phyloP scores from a whole-genome alignment of 257 asterid species.

The Solanum habrochaites region DNA sequence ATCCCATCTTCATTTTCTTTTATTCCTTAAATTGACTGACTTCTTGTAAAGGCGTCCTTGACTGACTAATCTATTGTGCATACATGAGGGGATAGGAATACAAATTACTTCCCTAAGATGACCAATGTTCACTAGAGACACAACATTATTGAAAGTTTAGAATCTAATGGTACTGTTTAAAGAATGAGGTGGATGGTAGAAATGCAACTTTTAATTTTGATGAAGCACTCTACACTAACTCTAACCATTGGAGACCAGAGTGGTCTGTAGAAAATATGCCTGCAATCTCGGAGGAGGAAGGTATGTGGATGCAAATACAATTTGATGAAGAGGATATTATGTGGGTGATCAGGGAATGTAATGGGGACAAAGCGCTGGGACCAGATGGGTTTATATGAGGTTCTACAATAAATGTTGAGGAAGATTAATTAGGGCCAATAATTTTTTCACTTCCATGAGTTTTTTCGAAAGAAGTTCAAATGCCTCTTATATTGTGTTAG shows the following conservation, averaged over 20 bases:
- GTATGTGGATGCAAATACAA: background rate
- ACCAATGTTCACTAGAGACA: background rate
- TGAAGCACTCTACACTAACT: background rate
- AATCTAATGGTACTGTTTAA: background rate
- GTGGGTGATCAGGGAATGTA: background rate
- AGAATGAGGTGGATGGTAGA: background rate
- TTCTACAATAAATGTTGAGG: background rate
- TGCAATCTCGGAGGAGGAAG: background rate
- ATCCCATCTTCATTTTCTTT: background rate
- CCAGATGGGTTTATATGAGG: background rate
- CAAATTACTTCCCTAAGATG: background rate
- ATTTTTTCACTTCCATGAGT: background rate
- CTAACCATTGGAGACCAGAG: background rate
- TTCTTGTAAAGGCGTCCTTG: background rate
- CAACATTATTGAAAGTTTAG: background rate
- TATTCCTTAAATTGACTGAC: background rate
- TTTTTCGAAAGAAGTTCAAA: background rate
- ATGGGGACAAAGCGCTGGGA: background rate
- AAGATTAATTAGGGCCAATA: background rate
- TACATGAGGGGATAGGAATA: background rate
- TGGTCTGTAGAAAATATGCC: background rate
- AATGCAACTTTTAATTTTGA: background rate
- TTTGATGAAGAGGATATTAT: background rate
- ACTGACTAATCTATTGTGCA: background rate
- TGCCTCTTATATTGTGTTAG: background rate